Base-by-base conservation (phyloP, 2,329 filamentous ascomycete species). In the Penicillium sp. region DNA sequence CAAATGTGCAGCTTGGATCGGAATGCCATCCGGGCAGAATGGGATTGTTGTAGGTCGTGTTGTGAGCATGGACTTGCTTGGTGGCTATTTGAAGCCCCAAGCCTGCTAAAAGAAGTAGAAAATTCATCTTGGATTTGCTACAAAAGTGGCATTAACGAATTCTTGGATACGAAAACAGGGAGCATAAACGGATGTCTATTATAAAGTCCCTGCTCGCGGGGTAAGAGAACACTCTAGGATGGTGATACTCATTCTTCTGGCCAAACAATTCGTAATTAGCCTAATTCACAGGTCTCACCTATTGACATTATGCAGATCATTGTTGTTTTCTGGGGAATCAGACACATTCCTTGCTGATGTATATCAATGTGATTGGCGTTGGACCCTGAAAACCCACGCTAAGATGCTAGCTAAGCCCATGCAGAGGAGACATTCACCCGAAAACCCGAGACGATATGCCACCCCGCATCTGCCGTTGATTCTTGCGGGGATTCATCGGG, bases 11-110 rank as follows among this genome's bases (percentile, higher is more conserved):
- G 55, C 75, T 80, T 0, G 81, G 81, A 64, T 83, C 81, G 0
- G 81, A 78, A 60, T 82, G 77, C 61, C 79, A 83, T 8, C 81
- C 81, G 1, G 81, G 78, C 1, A 84, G 65, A 28, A 83, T 78
- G 1, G 81, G 81, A 65, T 83, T 83, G 42, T 51, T 28, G 12
- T 44, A 64, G 15, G 40, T 56, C 10, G 40, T 24, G n/a, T 56
- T 56, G 28, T 37, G 40, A 30, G 24, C 24, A 19, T 44, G 26
- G 38, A 10, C 37, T 24, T 30, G 53, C 15, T 24, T 30, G 40
- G 26, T 45, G 22, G 37, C 53, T 8, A 22, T 17, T 22, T 55
- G 53, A 45, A 55, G 38, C 38, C 24, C 53, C 13, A 55, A 33
- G 24, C 9, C 22, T 45, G 53, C 26, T 13, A 55, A n/a, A 30